A percentile compares a stretch with the other conserved stretches of the same genome.
Evolutionary conservation across 2,329 filamentous ascomycete species (phyloP).

Genomic region (Aureobasidium sp.): DNA sequence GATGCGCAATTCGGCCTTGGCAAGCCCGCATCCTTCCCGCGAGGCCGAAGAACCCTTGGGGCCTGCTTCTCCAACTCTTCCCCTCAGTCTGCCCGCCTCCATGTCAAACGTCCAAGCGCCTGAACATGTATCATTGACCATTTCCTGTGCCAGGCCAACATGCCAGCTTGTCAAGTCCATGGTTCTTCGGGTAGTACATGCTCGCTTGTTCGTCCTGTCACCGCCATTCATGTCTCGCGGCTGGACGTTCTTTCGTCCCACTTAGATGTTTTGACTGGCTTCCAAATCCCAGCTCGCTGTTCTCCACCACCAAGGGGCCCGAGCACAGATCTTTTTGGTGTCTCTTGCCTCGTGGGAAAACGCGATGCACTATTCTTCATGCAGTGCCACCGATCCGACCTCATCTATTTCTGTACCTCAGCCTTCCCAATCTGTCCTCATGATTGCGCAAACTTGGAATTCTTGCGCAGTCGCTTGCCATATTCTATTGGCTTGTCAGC

Average conservation of each 20-base stretch:
- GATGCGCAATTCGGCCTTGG: constrained; percentile 3
- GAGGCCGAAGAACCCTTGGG: not conserved
- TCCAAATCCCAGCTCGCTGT: not conserved
- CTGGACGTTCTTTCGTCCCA: not conserved
- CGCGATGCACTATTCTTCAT: constrained; percentile 11
- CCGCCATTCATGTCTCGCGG: constrained; percentile 3
- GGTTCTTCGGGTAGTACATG: constrained; percentile 1
- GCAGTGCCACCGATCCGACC: constrained; percentile 1
- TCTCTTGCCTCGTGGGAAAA: constrained; percentile 10
- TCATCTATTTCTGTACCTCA: constrained; percentile 14
- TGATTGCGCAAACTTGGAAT: constrained; percentile 39
- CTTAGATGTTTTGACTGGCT: not conserved
- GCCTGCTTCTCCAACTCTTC: not conserved
- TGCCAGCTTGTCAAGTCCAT: not conserved
- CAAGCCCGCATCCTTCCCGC: constrained; percentile 1
- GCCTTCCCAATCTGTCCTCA: constrained; percentile 12
- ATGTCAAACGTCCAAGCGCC: not conserved
- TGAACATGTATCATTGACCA: not conserved
- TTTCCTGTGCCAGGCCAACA: not conserved
- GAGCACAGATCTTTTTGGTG: constrained; percentile 8
- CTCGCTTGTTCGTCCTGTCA: constrained; percentile 12
- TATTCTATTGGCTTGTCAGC: constrained; percentile 24
- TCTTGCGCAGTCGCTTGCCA: constrained; percentile 42
- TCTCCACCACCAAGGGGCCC: not conserved
- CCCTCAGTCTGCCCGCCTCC: not conserved